A percentile compares a stretch with the other conserved stretches of the same genome.
These are phyloP conservation scores for Musa troglodytarum DNA, from an alignment of 176 grass and related monocot species.

Conservation along the genomic window DNA sequence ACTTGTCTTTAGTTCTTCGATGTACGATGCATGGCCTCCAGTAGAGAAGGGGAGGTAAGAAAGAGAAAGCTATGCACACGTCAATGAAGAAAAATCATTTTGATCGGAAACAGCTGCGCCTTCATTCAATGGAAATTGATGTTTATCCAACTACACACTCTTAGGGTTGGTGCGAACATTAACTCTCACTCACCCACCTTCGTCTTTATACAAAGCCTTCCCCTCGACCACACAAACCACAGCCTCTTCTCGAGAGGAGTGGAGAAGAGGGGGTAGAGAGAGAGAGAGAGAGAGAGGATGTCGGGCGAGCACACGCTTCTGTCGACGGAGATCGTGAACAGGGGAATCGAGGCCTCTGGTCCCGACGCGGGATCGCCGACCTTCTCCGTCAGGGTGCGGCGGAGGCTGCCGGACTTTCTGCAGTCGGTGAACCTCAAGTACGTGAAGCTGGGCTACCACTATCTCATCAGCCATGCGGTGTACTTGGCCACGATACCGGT, in stretches of 20 bases:
- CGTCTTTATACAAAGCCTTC: too few relatives aligned
- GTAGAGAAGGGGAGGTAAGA: too few relatives aligned
- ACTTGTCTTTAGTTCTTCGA: too few relatives aligned
- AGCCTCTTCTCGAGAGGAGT: too few relatives aligned
- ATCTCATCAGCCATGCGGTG: slow-evolving; percentile 83
- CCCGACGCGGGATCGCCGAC: slow-evolving; percentile 82
- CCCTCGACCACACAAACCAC: too few relatives aligned
- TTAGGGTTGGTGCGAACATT: slow-evolving; percentile 34
- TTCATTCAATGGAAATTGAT: slow-evolving; percentile 7
- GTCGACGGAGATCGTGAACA: slow-evolving; percentile 89
- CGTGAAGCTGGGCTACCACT: slow-evolving; percentile 82
- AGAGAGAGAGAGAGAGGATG: slow-evolving; percentile 33
- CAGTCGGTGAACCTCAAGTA: slow-evolving; percentile 99
- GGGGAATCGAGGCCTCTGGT: slow-evolving; percentile 75
- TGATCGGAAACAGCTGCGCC: too few relatives aligned
- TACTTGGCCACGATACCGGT: slow-evolving; percentile 89
- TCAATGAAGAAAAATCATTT: too few relatives aligned
- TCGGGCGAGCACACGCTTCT: slow-evolving; percentile 67
- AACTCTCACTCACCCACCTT: slow-evolving; percentile 32
- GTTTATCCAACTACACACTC: background rate
- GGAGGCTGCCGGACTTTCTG: slow-evolving; percentile 79
- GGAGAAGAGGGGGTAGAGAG: too few relatives aligned
- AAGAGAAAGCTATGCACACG: too few relatives aligned
- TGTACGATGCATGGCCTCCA: too few relatives aligned
- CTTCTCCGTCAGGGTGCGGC: slow-evolving; percentile 84